Evolutionary conservation across 2,329 filamentous ascomycete genomes (phyloP).

Genomic region (Fusarium goolgardi): DNA sequence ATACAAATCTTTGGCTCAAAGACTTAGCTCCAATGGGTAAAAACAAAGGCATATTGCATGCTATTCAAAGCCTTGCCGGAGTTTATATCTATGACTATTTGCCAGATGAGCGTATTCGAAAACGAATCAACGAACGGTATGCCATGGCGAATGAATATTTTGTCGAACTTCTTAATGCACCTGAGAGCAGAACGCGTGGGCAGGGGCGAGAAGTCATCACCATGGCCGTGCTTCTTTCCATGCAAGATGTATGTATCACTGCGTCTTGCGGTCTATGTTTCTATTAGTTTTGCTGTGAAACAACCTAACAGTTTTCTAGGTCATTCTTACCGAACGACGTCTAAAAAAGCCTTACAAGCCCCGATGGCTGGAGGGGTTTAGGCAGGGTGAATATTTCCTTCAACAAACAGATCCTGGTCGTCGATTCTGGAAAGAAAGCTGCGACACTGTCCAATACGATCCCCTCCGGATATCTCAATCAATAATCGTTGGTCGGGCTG

Average conservation of each 20-base stretch:
- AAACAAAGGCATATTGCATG: slow-evolving; percentile 50
- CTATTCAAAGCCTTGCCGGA: slow-evolving; percentile 56
- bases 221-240: slow-evolving; percentile 53
- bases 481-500: slow-evolving; percentile 54
- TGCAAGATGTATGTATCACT: slow-evolving; percentile 53
- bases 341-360: slow-evolving; percentile 49
- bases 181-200: slow-evolving; percentile 32
- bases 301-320: slow-evolving; percentile 38
- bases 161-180: slow-evolving; percentile 45
- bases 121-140: slow-evolving; percentile 52
- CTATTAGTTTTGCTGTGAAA: background rate
- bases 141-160: slow-evolving; percentile 49
- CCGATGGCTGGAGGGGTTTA: slow-evolving; percentile 55
- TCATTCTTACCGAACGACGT: slow-evolving; percentile 54
- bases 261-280: background rate
- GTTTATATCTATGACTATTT: slow-evolving; percentile 57
- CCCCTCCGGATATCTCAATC: slow-evolving; percentile 53
- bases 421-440: slow-evolving; percentile 51
- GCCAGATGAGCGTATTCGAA: slow-evolving; percentile 49
- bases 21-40: slow-evolving; percentile 56
- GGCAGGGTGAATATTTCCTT: slow-evolving; percentile 51
- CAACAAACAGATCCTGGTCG: slow-evolving; percentile 52
- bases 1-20: slow-evolving; percentile 55
- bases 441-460: slow-evolving; percentile 50
- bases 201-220: slow-evolving; percentile 53